These are phyloP conservation scores for Ensete ventricosum DNA, from an alignment of 176 grass and related monocot species.

Conservation along the genomic window DNA sequence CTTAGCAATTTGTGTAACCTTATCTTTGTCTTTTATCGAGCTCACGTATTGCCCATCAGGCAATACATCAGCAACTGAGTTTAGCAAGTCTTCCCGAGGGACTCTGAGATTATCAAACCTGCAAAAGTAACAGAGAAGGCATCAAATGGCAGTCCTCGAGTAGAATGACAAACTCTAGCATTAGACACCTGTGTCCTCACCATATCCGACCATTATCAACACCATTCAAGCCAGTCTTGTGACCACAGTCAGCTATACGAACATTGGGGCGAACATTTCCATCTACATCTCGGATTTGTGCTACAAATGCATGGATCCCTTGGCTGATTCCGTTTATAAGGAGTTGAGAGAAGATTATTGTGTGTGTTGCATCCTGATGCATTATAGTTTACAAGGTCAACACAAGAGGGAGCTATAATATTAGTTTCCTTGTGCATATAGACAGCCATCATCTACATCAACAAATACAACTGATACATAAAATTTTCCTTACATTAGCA, in stretches of 20 bases:
- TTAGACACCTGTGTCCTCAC: slow-evolving; percentile 33
- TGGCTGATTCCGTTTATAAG: slow-evolving; percentile 84
- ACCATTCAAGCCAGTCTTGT: slow-evolving; percentile 94
- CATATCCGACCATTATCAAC: slow-evolving; percentile 98
- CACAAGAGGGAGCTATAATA: neutral
- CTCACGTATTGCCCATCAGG: slow-evolving; percentile 87
- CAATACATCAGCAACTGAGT: slow-evolving; percentile 89
- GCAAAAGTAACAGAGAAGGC: neutral
- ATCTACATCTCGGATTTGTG: slow-evolving; percentile 78
- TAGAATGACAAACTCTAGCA: neutral
- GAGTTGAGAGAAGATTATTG: slow-evolving; percentile 83
- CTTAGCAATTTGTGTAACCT: slow-evolving; percentile 27
- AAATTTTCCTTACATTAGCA: slow-evolving; percentile 60
- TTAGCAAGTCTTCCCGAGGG: slow-evolving; percentile 83
- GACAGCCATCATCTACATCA: slow-evolving; percentile 2
- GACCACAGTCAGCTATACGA: slow-evolving; percentile 92
- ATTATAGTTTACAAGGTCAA: slow-evolving; percentile 3
- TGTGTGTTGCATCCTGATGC: slow-evolving; percentile 80
- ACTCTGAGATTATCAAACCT: slow-evolving; percentile 94
- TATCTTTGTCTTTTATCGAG: slow-evolving; percentile 70
- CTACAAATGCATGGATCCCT: slow-evolving; percentile 89
- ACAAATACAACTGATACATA: neutral
- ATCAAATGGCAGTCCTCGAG: neutral
- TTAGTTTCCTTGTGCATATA: neutral
- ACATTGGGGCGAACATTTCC: slow-evolving; percentile 64